Percentiles rank a stretch among this genome's conserved stretches.
Evolutionary conservation across 495 filamentous ascomycete genomes (phyloP).

Genomic region (Durotheca rogersii): DNA sequence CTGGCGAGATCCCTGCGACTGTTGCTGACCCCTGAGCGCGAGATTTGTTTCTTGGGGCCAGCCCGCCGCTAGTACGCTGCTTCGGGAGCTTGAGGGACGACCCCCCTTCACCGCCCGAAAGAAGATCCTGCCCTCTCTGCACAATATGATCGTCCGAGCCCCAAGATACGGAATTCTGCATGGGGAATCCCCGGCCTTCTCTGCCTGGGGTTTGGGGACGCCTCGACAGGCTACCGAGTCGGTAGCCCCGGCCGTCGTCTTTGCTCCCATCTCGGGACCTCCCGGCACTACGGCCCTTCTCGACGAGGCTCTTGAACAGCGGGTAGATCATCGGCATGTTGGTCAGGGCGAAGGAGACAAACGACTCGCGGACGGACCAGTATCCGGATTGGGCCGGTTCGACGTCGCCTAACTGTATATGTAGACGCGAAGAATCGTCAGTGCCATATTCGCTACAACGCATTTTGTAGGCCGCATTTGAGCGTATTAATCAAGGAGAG

Average conservation of each 20-base stretch:
- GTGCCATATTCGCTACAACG: background rate
- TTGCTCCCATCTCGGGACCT: slow-evolving; percentile 10
- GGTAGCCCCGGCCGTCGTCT: slow-evolving; percentile 23
- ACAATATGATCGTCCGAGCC: slow-evolving; percentile 48
- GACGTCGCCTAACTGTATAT: slow-evolving; percentile 40
- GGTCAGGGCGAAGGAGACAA: slow-evolving; percentile 59
- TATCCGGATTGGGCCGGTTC: slow-evolving; percentile 55
- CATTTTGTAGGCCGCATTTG: background rate
- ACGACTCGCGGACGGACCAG: slow-evolving; percentile 66
- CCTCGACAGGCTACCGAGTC: slow-evolving; percentile 19
- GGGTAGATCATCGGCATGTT: slow-evolving; percentile 64
- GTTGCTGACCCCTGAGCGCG: background rate
- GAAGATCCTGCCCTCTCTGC: background rate
- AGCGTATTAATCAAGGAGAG: background rate
- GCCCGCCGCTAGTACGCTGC: background rate
- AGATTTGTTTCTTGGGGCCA: background rate
- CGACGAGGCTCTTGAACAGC: slow-evolving; percentile 36
- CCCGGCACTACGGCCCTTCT: slow-evolving; percentile 32
- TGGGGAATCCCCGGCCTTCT: slow-evolving; percentile 44
- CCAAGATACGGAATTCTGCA: slow-evolving; percentile 42
- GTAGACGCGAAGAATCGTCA: background rate
- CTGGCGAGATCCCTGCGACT: background rate
- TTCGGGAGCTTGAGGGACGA: slow-evolving; percentile 6
- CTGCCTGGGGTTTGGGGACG: slow-evolving; percentile 32
- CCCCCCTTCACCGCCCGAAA: background rate